These are phyloP conservation scores for Cornus suecica DNA, from an alignment of 148 eudicot species.

Conservation along the genomic window DNA sequence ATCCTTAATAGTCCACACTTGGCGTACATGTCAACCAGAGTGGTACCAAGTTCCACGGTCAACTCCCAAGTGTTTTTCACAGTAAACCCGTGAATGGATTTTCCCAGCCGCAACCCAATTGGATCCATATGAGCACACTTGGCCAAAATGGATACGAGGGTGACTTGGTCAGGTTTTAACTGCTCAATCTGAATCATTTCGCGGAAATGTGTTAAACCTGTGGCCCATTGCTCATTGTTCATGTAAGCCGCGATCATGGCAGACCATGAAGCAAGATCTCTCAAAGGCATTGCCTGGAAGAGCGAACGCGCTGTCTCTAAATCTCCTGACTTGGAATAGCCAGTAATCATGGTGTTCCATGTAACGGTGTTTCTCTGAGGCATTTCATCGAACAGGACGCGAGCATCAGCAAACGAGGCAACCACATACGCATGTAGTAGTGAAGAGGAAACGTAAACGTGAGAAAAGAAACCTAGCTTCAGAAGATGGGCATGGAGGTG, in stretches of 20 bases:
- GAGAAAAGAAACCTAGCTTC: constrained; percentile 31
- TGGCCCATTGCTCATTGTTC: constrained; percentile 14
- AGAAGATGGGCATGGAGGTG: constrained; percentile 43
- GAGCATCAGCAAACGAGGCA: constrained; percentile 22
- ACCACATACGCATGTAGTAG: constrained; percentile 19
- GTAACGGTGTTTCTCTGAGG: constrained; percentile 37
- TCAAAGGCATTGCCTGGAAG: constrained; percentile 34
- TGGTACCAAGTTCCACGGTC: constrained; percentile 39
- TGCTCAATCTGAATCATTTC: constrained; percentile 13
- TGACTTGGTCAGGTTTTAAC: constrained; percentile 38
- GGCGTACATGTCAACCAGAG: constrained; percentile 41
- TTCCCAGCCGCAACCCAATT: constrained; percentile 32
- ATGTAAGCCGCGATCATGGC: constrained; percentile 37
- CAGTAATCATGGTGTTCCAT: constrained; percentile 46
- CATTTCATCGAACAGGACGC: constrained; percentile 44
- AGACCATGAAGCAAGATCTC: constrained; percentile 38
- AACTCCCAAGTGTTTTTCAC: constrained; percentile 33
- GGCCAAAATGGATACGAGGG: constrained; percentile 26
- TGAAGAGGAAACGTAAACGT: constrained; percentile 39
- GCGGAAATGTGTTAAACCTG: constrained; percentile 27
- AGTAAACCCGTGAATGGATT: constrained; percentile 29
- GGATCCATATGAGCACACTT: constrained; percentile 32
- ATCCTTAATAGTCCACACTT: constrained; percentile 35
- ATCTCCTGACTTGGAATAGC: constrained; percentile 24
- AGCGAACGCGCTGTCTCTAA: constrained; percentile 20